Conservation (phyloP, 1,139 yeast genomes). For the Yamadazyma taylorii region DNA sequence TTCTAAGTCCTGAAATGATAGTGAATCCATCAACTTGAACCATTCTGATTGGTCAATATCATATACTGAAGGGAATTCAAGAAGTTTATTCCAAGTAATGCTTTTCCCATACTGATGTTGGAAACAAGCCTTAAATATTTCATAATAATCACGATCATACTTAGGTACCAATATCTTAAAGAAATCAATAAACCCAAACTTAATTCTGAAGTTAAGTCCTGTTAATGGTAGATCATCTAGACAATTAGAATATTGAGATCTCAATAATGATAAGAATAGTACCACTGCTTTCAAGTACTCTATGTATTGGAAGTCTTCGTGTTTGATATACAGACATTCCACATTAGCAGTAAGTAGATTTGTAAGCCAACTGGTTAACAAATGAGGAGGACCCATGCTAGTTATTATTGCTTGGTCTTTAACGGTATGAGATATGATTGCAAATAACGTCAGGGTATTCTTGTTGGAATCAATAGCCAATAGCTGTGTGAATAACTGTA, state of each 20-base stretch:
- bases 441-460: background rate
- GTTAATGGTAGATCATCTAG: background rate
- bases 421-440: background rate
- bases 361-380: constrained; percentile 11
- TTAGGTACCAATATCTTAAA: background rate
- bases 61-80: background rate
- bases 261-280: background rate
- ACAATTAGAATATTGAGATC: background rate
- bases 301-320: constrained; percentile 6
- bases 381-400: constrained; percentile 8
- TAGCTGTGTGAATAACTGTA: constrained; percentile 7
- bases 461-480: too few species aligned
- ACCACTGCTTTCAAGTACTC: constrained; percentile 10
- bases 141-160: background rate
- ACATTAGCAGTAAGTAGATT: constrained; percentile 7
- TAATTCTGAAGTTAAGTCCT: background rate
- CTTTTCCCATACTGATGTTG: background rate
- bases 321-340: constrained; percentile 9
- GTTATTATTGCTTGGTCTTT: background rate
- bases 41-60: background rate
- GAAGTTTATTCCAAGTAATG: background rate
- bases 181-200: background rate
- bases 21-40: constrained; percentile 5
- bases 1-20: constrained; percentile 3
- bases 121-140: background rate